A percentile compares a stretch with the other conserved stretches of the same genome.
Evolutionary conservation across 2,329 filamentous ascomycete genomes (phyloP).

Genomic region (Nakataea oryzae): DNA sequence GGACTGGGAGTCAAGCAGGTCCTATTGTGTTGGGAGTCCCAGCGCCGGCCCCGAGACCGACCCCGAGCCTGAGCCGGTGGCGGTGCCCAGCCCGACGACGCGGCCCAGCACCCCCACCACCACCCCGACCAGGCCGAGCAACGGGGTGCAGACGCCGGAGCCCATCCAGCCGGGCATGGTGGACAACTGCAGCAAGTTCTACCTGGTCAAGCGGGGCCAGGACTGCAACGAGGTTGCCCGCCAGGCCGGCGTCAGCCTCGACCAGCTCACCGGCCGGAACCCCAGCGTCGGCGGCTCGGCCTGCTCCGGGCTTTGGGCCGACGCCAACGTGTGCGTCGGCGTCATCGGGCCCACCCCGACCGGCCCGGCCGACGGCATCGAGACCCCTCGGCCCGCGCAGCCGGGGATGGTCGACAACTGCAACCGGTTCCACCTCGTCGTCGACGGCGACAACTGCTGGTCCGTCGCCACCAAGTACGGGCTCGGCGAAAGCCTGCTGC

Average conservation of each 20-base stretch:
- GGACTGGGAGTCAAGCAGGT: conserved; percentile 4
- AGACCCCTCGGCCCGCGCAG: conserved; percentile 2
- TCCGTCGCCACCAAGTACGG: background rate
- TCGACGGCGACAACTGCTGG: conserved; percentile 2
- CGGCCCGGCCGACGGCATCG: background rate
- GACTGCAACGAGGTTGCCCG: conserved; percentile 1
- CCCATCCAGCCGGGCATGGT: conserved; percentile 5
- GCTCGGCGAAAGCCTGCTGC: background rate
- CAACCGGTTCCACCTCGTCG: conserved; percentile 2
- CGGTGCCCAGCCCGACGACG: background rate
- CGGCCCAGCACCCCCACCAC: background rate
- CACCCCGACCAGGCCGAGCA: background rate
- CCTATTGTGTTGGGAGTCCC: conserved; percentile 6
- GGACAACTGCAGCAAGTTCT: conserved; percentile 3
- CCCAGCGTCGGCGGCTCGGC: background rate
- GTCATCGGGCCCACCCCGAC: background rate
- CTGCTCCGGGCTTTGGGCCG: conserved; percentile 3
- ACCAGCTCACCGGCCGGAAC: conserved; percentile 4
- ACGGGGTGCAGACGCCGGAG: background rate
- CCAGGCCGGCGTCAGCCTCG: background rate
- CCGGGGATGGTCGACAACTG: conserved; percentile 3
- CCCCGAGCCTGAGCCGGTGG: background rate
- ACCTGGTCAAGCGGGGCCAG: conserved; percentile 1
- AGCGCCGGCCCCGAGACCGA: background rate
- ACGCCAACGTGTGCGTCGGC: conserved; percentile 5